Base-by-base conservation (phyloP, 768 basidiomycete genomes). In the Coprinopsis marcescibilis region DNA sequence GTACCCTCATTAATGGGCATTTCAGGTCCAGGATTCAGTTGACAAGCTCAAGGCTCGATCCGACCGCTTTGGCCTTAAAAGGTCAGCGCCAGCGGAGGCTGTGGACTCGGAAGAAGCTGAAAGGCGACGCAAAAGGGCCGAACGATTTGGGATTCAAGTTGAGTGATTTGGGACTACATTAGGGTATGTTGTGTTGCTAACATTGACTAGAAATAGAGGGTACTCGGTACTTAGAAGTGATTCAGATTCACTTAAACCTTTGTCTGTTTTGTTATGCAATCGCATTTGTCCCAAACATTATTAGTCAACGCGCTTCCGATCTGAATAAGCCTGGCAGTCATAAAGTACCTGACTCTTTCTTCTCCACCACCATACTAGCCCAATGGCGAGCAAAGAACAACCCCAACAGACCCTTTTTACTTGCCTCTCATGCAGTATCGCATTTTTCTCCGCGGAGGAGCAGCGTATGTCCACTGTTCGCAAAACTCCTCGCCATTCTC, bases 381-480 rank as follows among this genome's bases (percentile, higher is more conserved):
- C 54, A 39, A 71, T 73, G 68, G 55, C 59, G 21, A 52, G 62
- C 43, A 50, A 57, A 44, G 51, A 55, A 12, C 45, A 45, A 20
- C 15, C 58, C 15, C 53, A 65, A 30, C 52, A 65, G 52, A 57
- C 57, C 12, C 61, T 89, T 14, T 94, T 86, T 62, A 91, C 94
- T 41, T 99, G 96, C 55, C 70, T 94, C 12, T 89, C 90, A 53
- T 99, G 96, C 65, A 75, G 83, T 2, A 85, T 98, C 59, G 91
- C 87, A 1, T 97, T 96, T 63, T 63, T 73, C 33, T 75, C 83
- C 11, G 81, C 92, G 15, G 83, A 85, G 44, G 85, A 89, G 32
- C 95, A 98, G 65, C 77, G 88, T 88, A 54, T 40, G 82, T 71
- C 29, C n/a, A 45, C 44, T 39, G 27, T 25, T 24, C 44, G 26